Percentiles rank a stretch among this genome's conserved stretches.
phyloP scores from a whole-genome alignment of 768 basidiomycete genomes.

The Guyanaporus albipodus region DNA sequence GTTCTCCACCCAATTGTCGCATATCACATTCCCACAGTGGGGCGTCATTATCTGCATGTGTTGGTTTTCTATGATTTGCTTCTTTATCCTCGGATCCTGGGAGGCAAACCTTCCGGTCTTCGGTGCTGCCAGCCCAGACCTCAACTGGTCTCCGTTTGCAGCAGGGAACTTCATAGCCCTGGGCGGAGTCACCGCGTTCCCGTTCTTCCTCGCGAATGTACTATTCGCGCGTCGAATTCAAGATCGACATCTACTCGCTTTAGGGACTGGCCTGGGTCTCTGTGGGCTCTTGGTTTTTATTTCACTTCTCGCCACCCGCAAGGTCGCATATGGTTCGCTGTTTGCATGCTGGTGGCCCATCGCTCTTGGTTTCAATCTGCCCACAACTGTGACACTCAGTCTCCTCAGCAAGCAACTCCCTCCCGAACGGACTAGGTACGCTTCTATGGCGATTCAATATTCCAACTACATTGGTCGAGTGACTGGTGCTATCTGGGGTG shows the following conservation, averaged over 20 bases:
- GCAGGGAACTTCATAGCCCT: constrained; percentile 71
- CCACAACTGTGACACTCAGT: constrained; percentile 66
- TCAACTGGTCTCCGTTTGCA: constrained; percentile 56
- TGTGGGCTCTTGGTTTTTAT: constrained; percentile 51
- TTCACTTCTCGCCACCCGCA: constrained; percentile 38
- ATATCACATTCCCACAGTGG: constrained; percentile 37
- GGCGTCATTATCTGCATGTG: constrained; percentile 61
- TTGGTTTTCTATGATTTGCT: constrained; percentile 66
- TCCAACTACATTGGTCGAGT: constrained; percentile 66
- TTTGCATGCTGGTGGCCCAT: constrained; percentile 45
- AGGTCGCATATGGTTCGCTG: constrained; percentile 45
- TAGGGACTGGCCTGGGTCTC: constrained; percentile 49
- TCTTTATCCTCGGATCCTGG: constrained; percentile 68
- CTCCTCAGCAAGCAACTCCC: constrained; percentile 68
- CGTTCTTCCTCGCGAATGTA: constrained; percentile 63
- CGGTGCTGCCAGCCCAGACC: constrained; percentile 37
- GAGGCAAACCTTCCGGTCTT: constrained; percentile 67
- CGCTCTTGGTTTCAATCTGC: constrained; percentile 69
- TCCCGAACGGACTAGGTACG: constrained; percentile 52
- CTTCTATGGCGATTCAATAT: constrained; percentile 60
- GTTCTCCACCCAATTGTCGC: constrained; percentile 7
- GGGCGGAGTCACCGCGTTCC: constrained; percentile 57
- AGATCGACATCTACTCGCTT: constrained; percentile 55
- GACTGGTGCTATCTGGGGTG: constrained; percentile 66
- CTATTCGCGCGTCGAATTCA: constrained; percentile 53